Base-by-base conservation (phyloP, 257 asterid species). In the Ehretia macrophylla region DNA sequence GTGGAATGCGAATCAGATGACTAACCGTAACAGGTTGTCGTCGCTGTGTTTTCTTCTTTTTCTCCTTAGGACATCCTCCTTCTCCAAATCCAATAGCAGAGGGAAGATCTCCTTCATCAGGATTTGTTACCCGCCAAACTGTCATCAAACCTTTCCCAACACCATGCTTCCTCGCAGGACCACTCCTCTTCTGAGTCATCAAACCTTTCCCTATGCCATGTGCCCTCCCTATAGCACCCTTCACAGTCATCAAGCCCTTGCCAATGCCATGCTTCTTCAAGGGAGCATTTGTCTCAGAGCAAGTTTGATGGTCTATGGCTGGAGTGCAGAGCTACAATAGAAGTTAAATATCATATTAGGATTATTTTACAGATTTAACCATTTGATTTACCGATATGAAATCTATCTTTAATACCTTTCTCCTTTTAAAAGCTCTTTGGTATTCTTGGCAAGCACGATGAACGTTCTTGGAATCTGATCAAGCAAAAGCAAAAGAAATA, bases 71-170 rank as follows among this genome's bases (percentile, higher is more conserved):
- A 55, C 64, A 22, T 59, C 49, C 64, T 67, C 70, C 69, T 39
- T 67, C 58, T 63, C 76, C 66, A 65, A 47, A 52, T 37, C 50
- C 68, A 63, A 74, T 75, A 71, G 51, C 68, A 68, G 67, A 51
- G 22, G 80, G 77, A 76, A 62, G 59, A 63, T 68, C 83, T 54
- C 73, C 68, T 8, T 64, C 75, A 63, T 67, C 67, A 39, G 84
- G 81, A 68, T 76, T 66, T 56, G 63, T 64, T 57, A 52, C 68
- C 69, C 49, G 81, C 78, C 80, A 70, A 65, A 69, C 75, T 11
- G 86, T 72, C 90, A 91, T 85, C 63, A 77, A 76, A 54, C 95
- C 97, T 81, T 92, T 92, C 58, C 95, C 97, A 46, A 67, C 66
- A 55, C 95, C 96, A 68, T 79, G 82, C 64, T 67, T 71, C 73